Evolutionary conservation across 805 yeast genomes (phyloP), one percentile per base, ranked within the genome.

Genomic region (Ogataea wickerhamii): DNA sequence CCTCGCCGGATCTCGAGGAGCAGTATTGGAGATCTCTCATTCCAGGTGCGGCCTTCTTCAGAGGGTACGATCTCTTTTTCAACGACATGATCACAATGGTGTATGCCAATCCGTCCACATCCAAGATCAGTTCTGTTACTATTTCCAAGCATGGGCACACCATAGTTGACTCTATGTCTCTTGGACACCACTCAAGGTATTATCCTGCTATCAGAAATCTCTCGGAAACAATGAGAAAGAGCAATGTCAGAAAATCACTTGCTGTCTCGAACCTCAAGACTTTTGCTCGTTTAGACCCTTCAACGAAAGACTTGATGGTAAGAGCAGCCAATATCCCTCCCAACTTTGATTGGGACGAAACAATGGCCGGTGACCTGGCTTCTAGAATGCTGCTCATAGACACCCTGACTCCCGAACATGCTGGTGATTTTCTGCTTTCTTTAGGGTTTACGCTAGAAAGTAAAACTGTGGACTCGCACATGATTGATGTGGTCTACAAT

Each of bases 361-460:
- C 91, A 0, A 71, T 74, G 37, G 96, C 96, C 1, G 98, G 97
- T 0, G 72, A 73, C 7, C 55, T 86, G 19, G 95, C 96, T 0
- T 76, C 83, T 22, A 45, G 64, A 11, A 81, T 89, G 82, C 51
- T 52, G 3, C 63, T 81, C 2, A 62, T 86, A 3, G 67, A 71
- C 6, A 66, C 72, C 3, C 67, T 63, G 37, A 58, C 74, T 0
- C 87, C 94, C 0, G 49, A 55, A 0, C 74, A 74, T 4, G 59
- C 84, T 13, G 93, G 95, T 3, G 49, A 58, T 22, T 64, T 69
- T 26, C 47, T 91, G 7, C 52, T 78, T 60, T 74, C 33, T 39
- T 71, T 50, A 87, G 96, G 12, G 55, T 78, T 40, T 48, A 82
- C 28, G 12, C 80, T 76, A 43, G 66, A 72, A 3, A 68, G 70